Evolutionary conservation across 2,329 filamentous ascomycete genomes (phyloP).

Genomic region (Aspergillus udagawae): DNA sequence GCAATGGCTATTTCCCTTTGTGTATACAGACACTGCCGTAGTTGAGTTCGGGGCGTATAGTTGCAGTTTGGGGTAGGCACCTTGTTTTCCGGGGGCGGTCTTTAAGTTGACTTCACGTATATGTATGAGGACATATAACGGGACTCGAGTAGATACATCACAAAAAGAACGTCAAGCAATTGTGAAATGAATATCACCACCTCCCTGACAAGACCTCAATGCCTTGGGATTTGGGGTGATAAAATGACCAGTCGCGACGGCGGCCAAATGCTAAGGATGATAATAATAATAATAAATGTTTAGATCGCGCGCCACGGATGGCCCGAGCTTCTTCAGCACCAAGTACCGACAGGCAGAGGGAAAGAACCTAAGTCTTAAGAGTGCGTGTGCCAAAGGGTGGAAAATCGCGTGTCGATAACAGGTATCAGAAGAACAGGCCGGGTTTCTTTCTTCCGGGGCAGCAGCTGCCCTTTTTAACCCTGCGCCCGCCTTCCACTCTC

Average conservation of each 20-base stretch:
- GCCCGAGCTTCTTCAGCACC: conserved; percentile 10
- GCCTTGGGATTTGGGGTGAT: background rate
- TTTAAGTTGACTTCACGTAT: background rate
- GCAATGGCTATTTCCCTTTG: conserved; percentile 8
- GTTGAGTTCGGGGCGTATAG: background rate
- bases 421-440: conserved; percentile 13
- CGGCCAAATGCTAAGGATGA: background rate
- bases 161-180: background rate
- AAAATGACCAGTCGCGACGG: background rate
- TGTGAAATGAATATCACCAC: background rate
- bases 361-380: background rate
- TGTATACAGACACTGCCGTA: background rate
- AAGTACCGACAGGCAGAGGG: background rate
- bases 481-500: conserved; percentile 15
- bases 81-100: background rate
- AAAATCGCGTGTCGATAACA: conserved; percentile 11
- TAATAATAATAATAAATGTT: background rate
- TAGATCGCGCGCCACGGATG: conserved; percentile 13
- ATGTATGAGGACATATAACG: background rate
- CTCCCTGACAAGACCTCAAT: background rate
- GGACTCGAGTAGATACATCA: background rate
- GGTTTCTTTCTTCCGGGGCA: conserved; percentile 14
- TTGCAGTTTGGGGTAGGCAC: background rate
- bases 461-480: conserved; percentile 36
- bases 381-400: conserved; percentile 16